A percentile compares a stretch with the other conserved stretches of the same genome.
phyloP scores from a whole-genome alignment of 2,329 filamentous ascomycete genomes.

The Aspergillus fischeri region DNA sequence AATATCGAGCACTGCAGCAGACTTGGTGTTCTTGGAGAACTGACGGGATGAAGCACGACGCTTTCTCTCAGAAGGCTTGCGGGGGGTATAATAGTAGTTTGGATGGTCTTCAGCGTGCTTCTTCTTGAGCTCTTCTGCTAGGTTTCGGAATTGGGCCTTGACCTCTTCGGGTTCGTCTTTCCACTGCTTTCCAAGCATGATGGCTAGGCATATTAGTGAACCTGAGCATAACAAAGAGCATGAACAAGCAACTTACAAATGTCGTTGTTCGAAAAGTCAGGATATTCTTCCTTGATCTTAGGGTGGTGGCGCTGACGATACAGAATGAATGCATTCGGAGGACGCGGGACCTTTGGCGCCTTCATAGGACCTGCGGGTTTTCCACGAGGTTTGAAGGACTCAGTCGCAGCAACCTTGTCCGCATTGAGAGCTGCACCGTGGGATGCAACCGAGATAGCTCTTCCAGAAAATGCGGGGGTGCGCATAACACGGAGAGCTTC shows the following conservation, averaged over 20 bases:
- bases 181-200: slow-evolving; percentile 43
- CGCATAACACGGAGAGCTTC: slow-evolving; percentile 28
- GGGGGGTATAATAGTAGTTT: slow-evolving; percentile 45
- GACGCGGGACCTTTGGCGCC: slow-evolving; percentile 38
- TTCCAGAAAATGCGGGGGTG: slow-evolving; percentile 21
- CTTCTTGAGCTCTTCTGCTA: slow-evolving; percentile 37
- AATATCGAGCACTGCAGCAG: too few relatives aligned
- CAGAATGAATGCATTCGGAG: slow-evolving; percentile 45
- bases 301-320: slow-evolving; percentile 42
- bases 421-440: slow-evolving; percentile 15
- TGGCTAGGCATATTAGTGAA: slow-evolving; percentile 25
- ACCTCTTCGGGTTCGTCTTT: slow-evolving; percentile 33
- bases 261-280: slow-evolving; percentile 43
- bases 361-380: slow-evolving; percentile 13
- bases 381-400: slow-evolving; percentile 4
- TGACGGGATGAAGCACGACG: too few relatives aligned
- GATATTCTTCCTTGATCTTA: slow-evolving; percentile 34
- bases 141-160: slow-evolving; percentile 34
- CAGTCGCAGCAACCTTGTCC: slow-evolving; percentile 3
- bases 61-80: too few relatives aligned
- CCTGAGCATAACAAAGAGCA: neutral
- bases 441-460: slow-evolving; percentile 19
- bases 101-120: slow-evolving; percentile 40
- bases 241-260: slow-evolving; percentile 36
- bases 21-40: too few relatives aligned